Evolutionary conservation across 768 basidiomycete genomes (phyloP).

Genomic region (Collybia sordida): DNA sequence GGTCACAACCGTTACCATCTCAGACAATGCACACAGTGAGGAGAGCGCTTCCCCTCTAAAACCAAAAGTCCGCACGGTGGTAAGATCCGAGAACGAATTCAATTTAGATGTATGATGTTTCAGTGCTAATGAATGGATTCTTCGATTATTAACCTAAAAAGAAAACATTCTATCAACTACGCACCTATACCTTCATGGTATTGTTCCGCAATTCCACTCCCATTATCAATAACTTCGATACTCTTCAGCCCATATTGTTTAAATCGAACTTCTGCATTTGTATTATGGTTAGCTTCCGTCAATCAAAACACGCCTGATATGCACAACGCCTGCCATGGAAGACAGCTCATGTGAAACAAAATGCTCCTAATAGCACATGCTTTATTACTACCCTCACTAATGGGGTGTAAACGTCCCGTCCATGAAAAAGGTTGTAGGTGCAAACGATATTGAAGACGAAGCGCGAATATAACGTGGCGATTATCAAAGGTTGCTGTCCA

Average conservation of each 20-base stretch:
- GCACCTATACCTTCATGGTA: constrained; percentile 81
- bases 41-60: constrained; percentile 97
- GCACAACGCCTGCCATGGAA: no score
- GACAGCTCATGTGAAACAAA: no score
- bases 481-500: no score
- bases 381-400: no score
- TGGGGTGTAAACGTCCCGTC: no score
- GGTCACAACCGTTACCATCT: constrained; percentile 69
- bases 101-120: constrained; percentile 97
- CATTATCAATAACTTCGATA: constrained; percentile 93
- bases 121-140: constrained; percentile 54
- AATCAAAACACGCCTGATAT: neutral
- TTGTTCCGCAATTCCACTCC: constrained; percentile 74
- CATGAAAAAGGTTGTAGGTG: no score
- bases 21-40: constrained; percentile 84
- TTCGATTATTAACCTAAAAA: constrained; percentile 1
- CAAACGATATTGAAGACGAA: no score
- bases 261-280: constrained; percentile 75
- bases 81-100: constrained; percentile 69
- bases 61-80: constrained; percentile 78
- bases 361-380: no score
- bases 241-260: constrained; percentile 81
- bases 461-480: no score
- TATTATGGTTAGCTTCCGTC: neutral
- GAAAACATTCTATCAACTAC: constrained; percentile 20